Percentiles rank a stretch among this genome's conserved stretches.
Conservation (phyloP, 805 yeast genomes). For the Candida tammaniensis region DNA sequence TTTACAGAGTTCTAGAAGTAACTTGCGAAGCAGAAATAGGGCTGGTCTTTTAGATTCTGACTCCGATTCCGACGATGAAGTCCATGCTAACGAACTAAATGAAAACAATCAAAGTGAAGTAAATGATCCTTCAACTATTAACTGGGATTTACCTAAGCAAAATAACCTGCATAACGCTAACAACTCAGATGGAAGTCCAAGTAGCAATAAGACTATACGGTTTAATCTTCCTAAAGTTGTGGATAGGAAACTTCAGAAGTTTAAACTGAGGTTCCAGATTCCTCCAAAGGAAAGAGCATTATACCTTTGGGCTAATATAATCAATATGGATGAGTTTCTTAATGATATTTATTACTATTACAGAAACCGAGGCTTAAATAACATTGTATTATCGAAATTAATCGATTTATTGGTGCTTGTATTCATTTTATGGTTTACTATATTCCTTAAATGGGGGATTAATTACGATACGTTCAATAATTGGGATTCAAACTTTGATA, state of each 20-base stretch:
- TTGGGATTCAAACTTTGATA: slow-evolving; percentile 20
- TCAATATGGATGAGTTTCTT: slow-evolving; percentile 83
- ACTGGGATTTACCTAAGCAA: neutral
- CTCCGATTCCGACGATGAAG: slow-evolving; percentile 5
- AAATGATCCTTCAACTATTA: no score
- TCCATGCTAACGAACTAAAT: neutral
- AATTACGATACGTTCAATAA: slow-evolving; percentile 46
- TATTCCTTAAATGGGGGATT: slow-evolving; percentile 79
- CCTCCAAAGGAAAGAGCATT: slow-evolving; percentile 69
- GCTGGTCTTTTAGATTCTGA: slow-evolving; percentile 6
- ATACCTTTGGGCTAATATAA: slow-evolving; percentile 96
- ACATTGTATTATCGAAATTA: slow-evolving; percentile 65
- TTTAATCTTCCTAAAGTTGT: no score
- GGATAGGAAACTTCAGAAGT: slow-evolving; percentile 10
- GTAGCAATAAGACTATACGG: no score
- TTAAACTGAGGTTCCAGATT: slow-evolving; percentile 21
- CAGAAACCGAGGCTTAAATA: slow-evolving; percentile 77
- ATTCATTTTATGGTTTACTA: slow-evolving; percentile 76
- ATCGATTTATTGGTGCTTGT: slow-evolving; percentile 72
- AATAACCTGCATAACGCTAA: no score
- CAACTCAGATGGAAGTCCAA: no score
- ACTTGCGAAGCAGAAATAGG: no score
- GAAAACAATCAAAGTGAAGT: no score
- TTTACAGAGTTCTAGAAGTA: slow-evolving; percentile 11
- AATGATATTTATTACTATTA: slow-evolving; percentile 82